Conservation (phyloP, 305 asterid genomes). For the Fraxinus paxiana region DNA sequence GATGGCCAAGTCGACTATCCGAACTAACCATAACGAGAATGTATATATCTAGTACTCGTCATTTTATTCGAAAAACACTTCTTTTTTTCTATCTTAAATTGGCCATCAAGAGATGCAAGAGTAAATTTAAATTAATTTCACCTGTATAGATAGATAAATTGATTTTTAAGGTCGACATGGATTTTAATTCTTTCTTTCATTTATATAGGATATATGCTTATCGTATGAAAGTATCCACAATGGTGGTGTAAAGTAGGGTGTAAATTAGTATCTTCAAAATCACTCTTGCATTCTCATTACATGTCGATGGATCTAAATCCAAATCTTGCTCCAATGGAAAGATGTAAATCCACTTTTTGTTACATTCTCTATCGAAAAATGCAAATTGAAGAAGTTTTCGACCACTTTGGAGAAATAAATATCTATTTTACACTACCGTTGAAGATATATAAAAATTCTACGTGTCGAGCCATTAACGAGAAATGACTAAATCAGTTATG, state of each 20-base stretch:
- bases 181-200: neutral
- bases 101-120: neutral
- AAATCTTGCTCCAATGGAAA: no score
- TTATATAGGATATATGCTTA: neutral
- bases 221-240: neutral
- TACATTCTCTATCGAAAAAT: no score
- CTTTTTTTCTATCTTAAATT: neutral
- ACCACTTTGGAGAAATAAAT: no score
- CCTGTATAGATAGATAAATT: neutral
- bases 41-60: neutral
- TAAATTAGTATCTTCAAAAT: neutral
- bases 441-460: neutral
- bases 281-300: neutral
- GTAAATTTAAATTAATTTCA: neutral
- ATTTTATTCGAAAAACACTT: neutral
- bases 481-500: neutral
- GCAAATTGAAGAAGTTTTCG: no score
- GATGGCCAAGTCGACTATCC: neutral
- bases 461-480: neutral
- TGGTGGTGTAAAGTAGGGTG: no score
- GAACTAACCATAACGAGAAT: neutral
- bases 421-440: neutral
- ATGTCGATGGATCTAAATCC: no score
- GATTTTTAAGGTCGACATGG: neutral
- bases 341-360: no score